Percentiles rank a stretch among this genome's conserved stretches.
Evolutionary conservation across 1,284 basidiomycete species (phyloP).

Genomic region (Cutaneotrichosporon sp.): DNA sequence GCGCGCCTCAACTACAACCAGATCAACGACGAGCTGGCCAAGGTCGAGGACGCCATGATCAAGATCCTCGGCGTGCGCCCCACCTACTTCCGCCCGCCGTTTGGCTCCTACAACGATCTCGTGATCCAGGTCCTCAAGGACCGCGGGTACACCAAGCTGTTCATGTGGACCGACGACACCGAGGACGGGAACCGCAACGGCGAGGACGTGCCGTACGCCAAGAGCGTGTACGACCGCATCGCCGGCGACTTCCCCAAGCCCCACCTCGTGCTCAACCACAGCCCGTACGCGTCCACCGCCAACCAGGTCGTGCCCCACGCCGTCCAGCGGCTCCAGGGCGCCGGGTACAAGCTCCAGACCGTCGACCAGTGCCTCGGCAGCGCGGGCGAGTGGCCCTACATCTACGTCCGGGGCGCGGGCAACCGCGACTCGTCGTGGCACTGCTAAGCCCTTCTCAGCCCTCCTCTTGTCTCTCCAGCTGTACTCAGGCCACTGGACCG

Average conservation of each 20-base stretch:
- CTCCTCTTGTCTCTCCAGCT: background rate
- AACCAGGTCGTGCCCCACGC: constrained; percentile 42
- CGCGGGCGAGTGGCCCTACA: constrained; percentile 49
- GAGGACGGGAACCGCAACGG: constrained; percentile 39
- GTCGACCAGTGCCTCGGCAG: constrained; percentile 52
- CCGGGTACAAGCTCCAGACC: constrained; percentile 50
- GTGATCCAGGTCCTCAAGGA: constrained; percentile 56
- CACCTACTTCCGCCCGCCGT: constrained; percentile 57
- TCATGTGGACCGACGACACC: constrained; percentile 52
- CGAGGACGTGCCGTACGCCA: constrained; percentile 30
- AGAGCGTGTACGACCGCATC: constrained; percentile 35
- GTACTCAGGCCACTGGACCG: background rate
- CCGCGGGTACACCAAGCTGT: constrained; percentile 54
- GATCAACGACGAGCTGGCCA: constrained; percentile 54
- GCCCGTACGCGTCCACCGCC: constrained; percentile 32
- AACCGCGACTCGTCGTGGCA: constrained; percentile 42
- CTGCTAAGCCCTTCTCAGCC: constrained; percentile 40
- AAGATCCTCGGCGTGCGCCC: constrained; percentile 59
- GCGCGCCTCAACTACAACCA: constrained; percentile 53
- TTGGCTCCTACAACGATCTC: constrained; percentile 59
- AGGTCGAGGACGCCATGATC: constrained; percentile 59
- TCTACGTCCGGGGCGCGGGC: constrained; percentile 40
- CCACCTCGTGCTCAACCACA: constrained; percentile 47
- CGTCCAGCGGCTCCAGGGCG: constrained; percentile 31
- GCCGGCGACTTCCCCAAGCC: constrained; percentile 36